These are phyloP conservation scores for Obba rivulosa DNA, from an alignment of 768 basidiomycete species.

Conservation along the genomic window DNA sequence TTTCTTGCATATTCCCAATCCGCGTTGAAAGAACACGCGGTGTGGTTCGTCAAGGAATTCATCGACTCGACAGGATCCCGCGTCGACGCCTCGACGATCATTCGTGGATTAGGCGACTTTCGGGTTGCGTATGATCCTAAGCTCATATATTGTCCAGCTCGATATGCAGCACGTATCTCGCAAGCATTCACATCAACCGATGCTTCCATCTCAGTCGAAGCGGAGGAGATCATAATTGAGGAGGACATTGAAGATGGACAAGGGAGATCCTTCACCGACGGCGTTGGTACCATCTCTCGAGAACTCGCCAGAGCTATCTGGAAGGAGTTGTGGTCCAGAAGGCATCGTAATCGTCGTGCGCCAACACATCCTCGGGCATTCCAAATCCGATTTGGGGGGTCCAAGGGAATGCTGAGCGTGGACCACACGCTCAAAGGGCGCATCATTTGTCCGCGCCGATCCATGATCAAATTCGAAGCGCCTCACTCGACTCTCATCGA, in stretches of 20 bases:
- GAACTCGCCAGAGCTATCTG: conserved; percentile 48
- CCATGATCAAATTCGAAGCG: conserved; percentile 67
- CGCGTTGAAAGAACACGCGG: conserved; percentile 52
- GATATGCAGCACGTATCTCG: conserved; percentile 67
- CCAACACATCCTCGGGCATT: conserved; percentile 42
- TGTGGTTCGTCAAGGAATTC: conserved; percentile 65
- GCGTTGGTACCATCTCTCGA: conserved; percentile 59
- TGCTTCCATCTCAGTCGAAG: conserved; percentile 38
- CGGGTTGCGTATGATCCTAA: conserved; percentile 39
- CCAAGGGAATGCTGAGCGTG: conserved; percentile 62
- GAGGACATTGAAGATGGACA: conserved; percentile 40
- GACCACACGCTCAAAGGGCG: conserved; percentile 47
- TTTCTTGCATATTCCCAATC: conserved; percentile 75
- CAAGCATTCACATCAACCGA: conserved; percentile 77
- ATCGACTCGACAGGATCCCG: not conserved
- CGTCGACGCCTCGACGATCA: conserved; percentile 42
- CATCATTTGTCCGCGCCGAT: conserved; percentile 46
- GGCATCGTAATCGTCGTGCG: conserved; percentile 30
- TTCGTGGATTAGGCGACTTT: conserved; percentile 51
- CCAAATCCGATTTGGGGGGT: conserved; percentile 59
- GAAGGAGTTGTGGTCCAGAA: conserved; percentile 32
- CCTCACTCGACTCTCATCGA: conserved; percentile 45
- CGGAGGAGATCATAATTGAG: conserved; percentile 34
- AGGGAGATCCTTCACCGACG: conserved; percentile 58
- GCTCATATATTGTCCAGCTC: conserved; percentile 57